A percentile compares a stretch with the other conserved stretches of the same genome.
Conservation (phyloP, 176 grass and related monocot species). For the Triticum dicoccoides region DNA sequence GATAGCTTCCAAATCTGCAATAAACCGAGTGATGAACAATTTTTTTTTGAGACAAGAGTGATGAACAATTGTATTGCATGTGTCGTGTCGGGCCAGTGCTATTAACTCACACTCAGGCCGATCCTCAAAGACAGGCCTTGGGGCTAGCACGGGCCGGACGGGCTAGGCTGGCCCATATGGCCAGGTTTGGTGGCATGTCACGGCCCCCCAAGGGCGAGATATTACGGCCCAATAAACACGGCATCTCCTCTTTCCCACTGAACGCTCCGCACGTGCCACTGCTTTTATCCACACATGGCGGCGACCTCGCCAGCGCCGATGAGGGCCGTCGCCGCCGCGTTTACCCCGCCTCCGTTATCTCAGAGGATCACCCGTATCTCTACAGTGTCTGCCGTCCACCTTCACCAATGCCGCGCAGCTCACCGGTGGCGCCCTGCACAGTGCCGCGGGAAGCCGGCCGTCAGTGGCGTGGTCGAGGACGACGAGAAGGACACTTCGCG, state of each 20-base stretch:
- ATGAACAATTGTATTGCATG: too few species aligned
- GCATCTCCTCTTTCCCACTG: neutral
- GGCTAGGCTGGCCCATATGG: too few species aligned
- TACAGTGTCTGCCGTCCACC: neutral
- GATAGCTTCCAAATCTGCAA: too few species aligned
- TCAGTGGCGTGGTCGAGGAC: constrained; percentile 12
- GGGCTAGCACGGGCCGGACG: too few species aligned
- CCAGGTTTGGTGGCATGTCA: too few species aligned
- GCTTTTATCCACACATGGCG: constrained; percentile 15
- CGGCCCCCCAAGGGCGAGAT: too few species aligned
- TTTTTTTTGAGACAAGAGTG: too few species aligned
- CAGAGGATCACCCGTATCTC: neutral
- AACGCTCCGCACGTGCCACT: neutral
- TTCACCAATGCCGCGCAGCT: neutral
- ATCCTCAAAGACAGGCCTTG: too few species aligned
- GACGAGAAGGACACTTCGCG: neutral
- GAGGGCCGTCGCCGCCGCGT: constrained; percentile 13
- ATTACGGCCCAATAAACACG: too few species aligned
- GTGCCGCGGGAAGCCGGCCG: constrained; percentile 28
- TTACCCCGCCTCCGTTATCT: neutral
- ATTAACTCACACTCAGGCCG: too few species aligned
- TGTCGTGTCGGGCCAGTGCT: too few species aligned
- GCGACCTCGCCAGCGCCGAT: constrained; percentile 42
- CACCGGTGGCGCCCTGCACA: neutral
- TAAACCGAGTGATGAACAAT: too few species aligned